Conservation (phyloP, 495 filamentous ascomycete species). For the Trichocladium uniseriatum region DNA sequence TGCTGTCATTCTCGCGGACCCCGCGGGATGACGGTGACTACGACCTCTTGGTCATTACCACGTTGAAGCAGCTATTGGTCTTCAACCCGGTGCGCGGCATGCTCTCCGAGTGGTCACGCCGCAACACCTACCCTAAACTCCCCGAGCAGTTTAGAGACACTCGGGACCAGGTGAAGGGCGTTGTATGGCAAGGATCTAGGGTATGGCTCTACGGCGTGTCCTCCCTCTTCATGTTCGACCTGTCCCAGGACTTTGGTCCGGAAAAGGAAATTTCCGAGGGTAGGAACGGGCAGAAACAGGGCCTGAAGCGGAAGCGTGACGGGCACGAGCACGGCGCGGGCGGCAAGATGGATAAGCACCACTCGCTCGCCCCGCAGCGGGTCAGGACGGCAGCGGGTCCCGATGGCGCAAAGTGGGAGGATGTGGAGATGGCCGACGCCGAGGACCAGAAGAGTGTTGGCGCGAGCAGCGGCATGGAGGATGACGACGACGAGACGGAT, state of each 20-base stretch:
- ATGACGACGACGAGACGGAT: constrained; percentile 36
- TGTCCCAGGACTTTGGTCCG: constrained; percentile 56
- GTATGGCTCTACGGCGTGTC: constrained; percentile 79
- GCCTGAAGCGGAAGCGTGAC: constrained; percentile 43
- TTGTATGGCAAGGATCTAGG: constrained; percentile 71
- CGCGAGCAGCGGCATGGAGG: constrained; percentile 27
- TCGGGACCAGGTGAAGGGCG: constrained; percentile 70
- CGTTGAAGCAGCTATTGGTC: constrained; percentile 63
- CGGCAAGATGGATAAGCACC: constrained; percentile 49
- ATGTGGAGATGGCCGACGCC: constrained; percentile 31
- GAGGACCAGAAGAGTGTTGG: constrained; percentile 33
- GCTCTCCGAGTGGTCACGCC: constrained; percentile 74
- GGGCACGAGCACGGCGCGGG: constrained; percentile 49
- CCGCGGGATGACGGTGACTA: constrained; percentile 34
- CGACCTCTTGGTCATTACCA: constrained; percentile 64
- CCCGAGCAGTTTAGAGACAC: constrained; percentile 61
- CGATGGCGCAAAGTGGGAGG: constrained; percentile 33
- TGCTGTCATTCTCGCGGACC: constrained; percentile 54
- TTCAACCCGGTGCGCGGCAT: constrained; percentile 66
- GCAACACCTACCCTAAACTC: constrained; percentile 65
- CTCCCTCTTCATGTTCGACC: constrained; percentile 91
- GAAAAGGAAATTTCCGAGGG: constrained; percentile 5
- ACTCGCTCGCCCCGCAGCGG: constrained; percentile 29
- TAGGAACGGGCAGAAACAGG: constrained; percentile 26
- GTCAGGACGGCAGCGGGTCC: constrained; percentile 33